A percentile compares a stretch with the other conserved stretches of the same genome.
Conservation (phyloP, 202 grass and related monocot species). For the Tripidium arundinaceum region DNA sequence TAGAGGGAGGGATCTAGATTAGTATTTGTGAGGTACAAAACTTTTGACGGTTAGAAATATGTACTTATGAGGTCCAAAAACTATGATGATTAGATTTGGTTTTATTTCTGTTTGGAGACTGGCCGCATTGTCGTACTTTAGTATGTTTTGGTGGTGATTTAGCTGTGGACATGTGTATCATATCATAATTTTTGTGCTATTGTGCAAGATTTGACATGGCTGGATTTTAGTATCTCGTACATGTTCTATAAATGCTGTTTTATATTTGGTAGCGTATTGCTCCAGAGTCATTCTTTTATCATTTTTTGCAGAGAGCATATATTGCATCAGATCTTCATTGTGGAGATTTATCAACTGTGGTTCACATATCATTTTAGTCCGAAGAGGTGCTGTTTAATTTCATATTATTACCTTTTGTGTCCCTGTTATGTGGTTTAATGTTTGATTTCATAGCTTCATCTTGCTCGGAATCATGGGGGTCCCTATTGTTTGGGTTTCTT, state of each 20-base stretch:
- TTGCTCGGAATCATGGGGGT: too few species aligned
- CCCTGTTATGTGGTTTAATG: background rate
- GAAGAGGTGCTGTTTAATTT: slow-evolving; percentile 29
- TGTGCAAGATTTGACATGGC: too few species aligned
- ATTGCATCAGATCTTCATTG: slow-evolving; percentile 25
- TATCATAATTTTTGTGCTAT: too few species aligned
- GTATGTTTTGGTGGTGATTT: too few species aligned
- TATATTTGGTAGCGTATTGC: too few species aligned
- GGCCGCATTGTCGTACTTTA: slow-evolving; percentile 5
- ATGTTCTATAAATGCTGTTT: too few species aligned
- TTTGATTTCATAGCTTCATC: too few species aligned
- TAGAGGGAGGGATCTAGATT: too few species aligned
- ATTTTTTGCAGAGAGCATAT: slow-evolving; percentile 37
- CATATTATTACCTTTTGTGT: background rate
- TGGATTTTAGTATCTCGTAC: too few species aligned
- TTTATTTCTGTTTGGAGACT: slow-evolving; percentile 18
- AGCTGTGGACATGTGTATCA: too few species aligned
- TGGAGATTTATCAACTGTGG: slow-evolving; percentile 28
- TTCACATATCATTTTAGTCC: slow-evolving; percentile 22
- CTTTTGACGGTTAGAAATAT: slow-evolving; percentile 30
- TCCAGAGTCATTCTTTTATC: slow-evolving; percentile 34
- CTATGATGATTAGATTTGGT: slow-evolving; percentile 14
- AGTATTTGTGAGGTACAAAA: background rate
- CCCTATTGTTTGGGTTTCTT: too few species aligned
- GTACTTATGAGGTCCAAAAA: slow-evolving; percentile 34